These are phyloP conservation scores for Pseudonitzschia multistriata DNA, from an alignment of 108 stramenopile genomes.

Conservation along the genomic window DNA sequence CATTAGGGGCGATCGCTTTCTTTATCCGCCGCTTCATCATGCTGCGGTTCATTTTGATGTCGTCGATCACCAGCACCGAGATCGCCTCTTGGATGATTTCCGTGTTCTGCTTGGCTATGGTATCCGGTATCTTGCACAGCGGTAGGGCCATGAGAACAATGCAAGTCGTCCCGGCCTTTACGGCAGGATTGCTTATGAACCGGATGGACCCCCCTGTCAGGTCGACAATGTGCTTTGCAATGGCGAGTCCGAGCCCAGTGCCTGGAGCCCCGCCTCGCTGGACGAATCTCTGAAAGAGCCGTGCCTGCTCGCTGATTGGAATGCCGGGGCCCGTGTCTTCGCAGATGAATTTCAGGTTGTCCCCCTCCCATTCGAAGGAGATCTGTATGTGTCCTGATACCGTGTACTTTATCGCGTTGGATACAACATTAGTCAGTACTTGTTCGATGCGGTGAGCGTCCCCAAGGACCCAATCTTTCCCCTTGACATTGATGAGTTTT, in stretches of 20 bases:
- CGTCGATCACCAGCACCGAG: slow-evolving; percentile 58
- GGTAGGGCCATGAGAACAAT: slow-evolving; percentile 50
- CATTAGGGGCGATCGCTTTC: slow-evolving; percentile 62
- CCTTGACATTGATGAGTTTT: slow-evolving; percentile 17
- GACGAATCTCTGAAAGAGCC: slow-evolving; percentile 71
- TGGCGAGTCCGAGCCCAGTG: slow-evolving; percentile 73
- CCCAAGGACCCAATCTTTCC: slow-evolving; percentile 53
- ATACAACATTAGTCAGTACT: slow-evolving; percentile 65
- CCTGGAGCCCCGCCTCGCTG: slow-evolving; percentile 75
- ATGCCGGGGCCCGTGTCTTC: slow-evolving; percentile 85
- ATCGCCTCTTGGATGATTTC: slow-evolving; percentile 41
- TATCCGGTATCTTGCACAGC: slow-evolving; percentile 42
- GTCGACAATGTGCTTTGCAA: slow-evolving; percentile 73
- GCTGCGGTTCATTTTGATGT: slow-evolving; percentile 65
- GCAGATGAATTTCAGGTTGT: slow-evolving; percentile 44
- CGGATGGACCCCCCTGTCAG: slow-evolving; percentile 53
- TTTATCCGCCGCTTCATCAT: slow-evolving; percentile 53
- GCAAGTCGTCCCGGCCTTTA: slow-evolving; percentile 57
- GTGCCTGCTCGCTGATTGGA: slow-evolving; percentile 54
- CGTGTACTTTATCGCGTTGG: slow-evolving; percentile 77
- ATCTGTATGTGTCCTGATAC: slow-evolving; percentile 47
- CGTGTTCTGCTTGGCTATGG: slow-evolving; percentile 6
- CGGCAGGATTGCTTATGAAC: slow-evolving; percentile 57
- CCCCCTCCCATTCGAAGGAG: slow-evolving; percentile 37
- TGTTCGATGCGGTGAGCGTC: slow-evolving; percentile 68